Evolutionary conservation across 805 yeast genomes (phyloP).

Genomic region (Cyberlindnera mississippiensis): DNA sequence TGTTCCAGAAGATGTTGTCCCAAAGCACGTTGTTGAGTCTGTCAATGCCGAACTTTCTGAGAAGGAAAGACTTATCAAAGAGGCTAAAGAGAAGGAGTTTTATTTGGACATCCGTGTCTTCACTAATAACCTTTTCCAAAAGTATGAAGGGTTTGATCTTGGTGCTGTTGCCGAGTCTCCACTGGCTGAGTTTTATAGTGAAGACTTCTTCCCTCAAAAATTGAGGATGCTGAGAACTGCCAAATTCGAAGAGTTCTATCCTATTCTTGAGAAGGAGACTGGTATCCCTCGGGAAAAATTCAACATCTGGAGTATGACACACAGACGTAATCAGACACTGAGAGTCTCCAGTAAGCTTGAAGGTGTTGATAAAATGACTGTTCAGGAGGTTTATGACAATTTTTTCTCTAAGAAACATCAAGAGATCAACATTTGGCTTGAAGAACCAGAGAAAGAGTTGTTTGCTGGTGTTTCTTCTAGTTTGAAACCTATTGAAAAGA

Average conservation of each 20-base stretch:
- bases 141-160: constrained; percentile 71
- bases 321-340: constrained; percentile 58
- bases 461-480: constrained; percentile 6
- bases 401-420: constrained; percentile 44
- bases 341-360: constrained; percentile 50
- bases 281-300: constrained; percentile 37
- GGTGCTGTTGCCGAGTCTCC: constrained; percentile 55
- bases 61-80: constrained; percentile 33
- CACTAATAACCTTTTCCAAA: constrained; percentile 48
- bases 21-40: constrained; percentile 30
- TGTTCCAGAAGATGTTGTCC: constrained; percentile 52
- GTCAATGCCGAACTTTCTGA: background rate
- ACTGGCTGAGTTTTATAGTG: constrained; percentile 43
- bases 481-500: constrained; percentile 6
- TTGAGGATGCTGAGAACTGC: constrained; percentile 56
- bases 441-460: constrained; percentile 41
- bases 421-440: constrained; percentile 59
- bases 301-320: constrained; percentile 61
- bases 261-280: constrained; percentile 43
- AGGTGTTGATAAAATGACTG: constrained; percentile 33
- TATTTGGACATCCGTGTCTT: constrained; percentile 57
- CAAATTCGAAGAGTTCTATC: constrained; percentile 46
- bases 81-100: constrained; percentile 67
- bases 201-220: constrained; percentile 42
- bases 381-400: constrained; percentile 49